Evolutionary conservation across 2,329 filamentous ascomycete species (phyloP), one percentile per base, ranked within the genome.

Genomic region (Venturiaceae sp.): DNA sequence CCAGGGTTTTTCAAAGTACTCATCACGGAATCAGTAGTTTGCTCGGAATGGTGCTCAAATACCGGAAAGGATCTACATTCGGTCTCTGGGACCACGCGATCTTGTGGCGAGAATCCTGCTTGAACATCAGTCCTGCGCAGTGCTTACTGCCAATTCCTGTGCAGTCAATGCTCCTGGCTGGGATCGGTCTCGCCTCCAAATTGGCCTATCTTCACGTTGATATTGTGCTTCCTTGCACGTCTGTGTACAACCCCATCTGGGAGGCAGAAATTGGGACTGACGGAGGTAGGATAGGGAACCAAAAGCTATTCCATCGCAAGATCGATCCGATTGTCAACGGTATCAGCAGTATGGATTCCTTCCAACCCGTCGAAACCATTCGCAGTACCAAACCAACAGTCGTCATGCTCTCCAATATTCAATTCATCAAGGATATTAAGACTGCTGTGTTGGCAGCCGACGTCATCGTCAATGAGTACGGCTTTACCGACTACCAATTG

Each of bases 321-420:
- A 78, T 84, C 44, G 80, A 83, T 61, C 81, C 81, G 5, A 79
- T 83, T 21, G 80, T 83, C 63, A 83, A 83, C 64, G 81, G 81
- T 47, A 82, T 83, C 63, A 77, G 76, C 59, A 78, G 83, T 65
- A 82, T 81, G 78, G 78, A 80, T 55, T 77, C 76, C 59, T 83
- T 83, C 66, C 69, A 77, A 30, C 81, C 81, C 0, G 77, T 82
- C 36, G 74, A 80, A 62, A 74, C 77, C 57, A 79, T 82, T 62
- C 76, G 75, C 53, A 76, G 80, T 1, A 70, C 76, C 55, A 74
- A 72, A 19, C 81, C 81, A 3, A 84, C 81, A 0, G 80, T 82
- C 4, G 79, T 80, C 36, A 84, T 84, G 81, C 65, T 84, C 59
- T 83, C 81, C 34, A 80, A 83, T 62, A 72, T 80, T 21, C 54